These are phyloP conservation scores for Bipolaris gigantea DNA, from an alignment of 2,329 filamentous ascomycete genomes.

Conservation along the genomic window DNA sequence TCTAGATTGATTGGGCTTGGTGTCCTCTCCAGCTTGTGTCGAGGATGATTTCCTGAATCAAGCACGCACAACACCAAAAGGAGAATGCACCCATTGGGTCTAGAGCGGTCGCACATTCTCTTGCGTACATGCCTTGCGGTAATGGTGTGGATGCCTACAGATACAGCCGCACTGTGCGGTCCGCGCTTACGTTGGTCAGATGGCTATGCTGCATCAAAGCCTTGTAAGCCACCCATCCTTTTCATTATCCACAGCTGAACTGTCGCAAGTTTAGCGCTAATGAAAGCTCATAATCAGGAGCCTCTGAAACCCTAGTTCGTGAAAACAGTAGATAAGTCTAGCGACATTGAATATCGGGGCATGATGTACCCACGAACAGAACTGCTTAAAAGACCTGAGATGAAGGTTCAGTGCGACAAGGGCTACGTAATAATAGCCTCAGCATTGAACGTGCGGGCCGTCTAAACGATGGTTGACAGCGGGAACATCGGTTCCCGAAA, in stretches of 20 bases:
- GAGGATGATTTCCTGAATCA: neutral
- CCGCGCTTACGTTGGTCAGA: neutral
- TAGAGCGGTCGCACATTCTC: neutral
- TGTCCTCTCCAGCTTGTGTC: neutral
- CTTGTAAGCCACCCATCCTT: neutral
- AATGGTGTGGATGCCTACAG: neutral
- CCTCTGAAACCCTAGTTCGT: neutral
- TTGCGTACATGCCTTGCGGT: neutral
- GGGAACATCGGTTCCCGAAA: neutral
- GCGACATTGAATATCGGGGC: neutral
- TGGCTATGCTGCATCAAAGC: neutral
- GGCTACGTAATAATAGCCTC: neutral
- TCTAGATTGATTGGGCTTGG: neutral
- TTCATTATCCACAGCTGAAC: neutral
- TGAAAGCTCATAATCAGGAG: no score
- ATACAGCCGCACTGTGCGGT: neutral
- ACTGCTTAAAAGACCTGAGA: neutral
- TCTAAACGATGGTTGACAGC: neutral
- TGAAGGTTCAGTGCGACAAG: neutral
- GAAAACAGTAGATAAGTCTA: neutral
- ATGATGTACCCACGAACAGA: neutral
- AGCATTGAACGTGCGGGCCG: neutral
- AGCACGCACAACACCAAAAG: no score
- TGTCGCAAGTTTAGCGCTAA: neutral
- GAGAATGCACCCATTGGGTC: neutral